phyloP scores from a whole-genome alignment of 2,329 filamentous ascomycete genomes.

The Tolypocladium sp. region DNA sequence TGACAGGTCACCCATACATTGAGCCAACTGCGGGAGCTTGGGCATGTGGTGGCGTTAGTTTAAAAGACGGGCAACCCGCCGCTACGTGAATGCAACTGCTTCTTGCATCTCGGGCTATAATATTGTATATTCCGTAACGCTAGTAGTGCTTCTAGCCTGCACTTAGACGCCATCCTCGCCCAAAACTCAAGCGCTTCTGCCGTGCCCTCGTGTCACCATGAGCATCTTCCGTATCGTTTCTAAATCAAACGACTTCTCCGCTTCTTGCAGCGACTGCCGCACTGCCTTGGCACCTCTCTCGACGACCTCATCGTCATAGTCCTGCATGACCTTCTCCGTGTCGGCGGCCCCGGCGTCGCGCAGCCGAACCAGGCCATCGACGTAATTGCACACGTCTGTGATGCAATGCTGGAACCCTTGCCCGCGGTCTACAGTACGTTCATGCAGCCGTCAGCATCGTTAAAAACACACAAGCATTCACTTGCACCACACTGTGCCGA shows the following conservation, averaged over 20 bases:
- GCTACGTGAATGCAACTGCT: too few species aligned
- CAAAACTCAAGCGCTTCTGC: slow-evolving; percentile 3
- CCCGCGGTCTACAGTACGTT: slow-evolving; percentile 22
- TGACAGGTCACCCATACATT: background rate
- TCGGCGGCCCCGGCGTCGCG: slow-evolving; percentile 7
- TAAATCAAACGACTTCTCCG: slow-evolving; percentile 17
- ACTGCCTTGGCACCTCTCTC: slow-evolving; percentile 23
- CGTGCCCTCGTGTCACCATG: slow-evolving; percentile 20
- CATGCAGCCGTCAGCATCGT: background rate
- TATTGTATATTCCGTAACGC: background rate
- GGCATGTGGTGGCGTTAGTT: too few species aligned
- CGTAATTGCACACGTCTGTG: slow-evolving; percentile 26
- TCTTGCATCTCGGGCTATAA: too few species aligned
- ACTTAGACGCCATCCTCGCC: background rate
- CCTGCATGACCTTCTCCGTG: slow-evolving; percentile 9
- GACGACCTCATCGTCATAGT: slow-evolving; percentile 22
- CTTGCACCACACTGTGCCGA: background rate
- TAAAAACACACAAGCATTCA: background rate
- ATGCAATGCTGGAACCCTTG: slow-evolving; percentile 36
- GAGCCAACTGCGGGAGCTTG: too few species aligned
- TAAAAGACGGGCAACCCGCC: too few species aligned
- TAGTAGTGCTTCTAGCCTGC: background rate
- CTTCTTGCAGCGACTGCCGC: slow-evolving; percentile 21
- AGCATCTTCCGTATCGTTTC: slow-evolving; percentile 20
- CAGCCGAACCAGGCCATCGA: slow-evolving; percentile 19